Percentiles rank a stretch among this genome's conserved stretches.
These are phyloP conservation scores for Tuber microsphaerosporum DNA, from an alignment of 495 filamentous ascomycete genomes.

Conservation along the genomic window DNA sequence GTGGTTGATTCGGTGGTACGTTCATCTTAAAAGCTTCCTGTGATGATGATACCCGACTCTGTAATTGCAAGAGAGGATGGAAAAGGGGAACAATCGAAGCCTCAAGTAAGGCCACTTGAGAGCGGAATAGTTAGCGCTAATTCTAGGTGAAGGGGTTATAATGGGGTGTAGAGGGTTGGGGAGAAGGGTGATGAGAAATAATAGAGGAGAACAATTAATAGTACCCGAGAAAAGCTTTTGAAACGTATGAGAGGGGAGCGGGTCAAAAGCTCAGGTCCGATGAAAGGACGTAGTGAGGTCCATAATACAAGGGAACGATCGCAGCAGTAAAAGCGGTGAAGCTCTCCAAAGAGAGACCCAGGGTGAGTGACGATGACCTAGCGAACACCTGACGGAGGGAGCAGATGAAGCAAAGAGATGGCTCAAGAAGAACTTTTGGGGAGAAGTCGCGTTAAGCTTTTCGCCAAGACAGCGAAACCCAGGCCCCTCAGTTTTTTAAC, in stretches of 20 bases:
- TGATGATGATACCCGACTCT: constrained; percentile 15
- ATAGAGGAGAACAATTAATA: not conserved
- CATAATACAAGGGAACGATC: not conserved
- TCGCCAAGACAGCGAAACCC: constrained; percentile 24
- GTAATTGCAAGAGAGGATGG: constrained; percentile 13
- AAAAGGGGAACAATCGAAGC: constrained; percentile 19
- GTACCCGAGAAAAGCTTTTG: constrained; percentile 1
- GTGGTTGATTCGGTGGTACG: constrained; percentile 37
- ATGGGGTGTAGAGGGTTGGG: not conserved
- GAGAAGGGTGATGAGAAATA: not conserved
- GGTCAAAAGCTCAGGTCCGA: not conserved
- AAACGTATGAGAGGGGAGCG: constrained; percentile 1
- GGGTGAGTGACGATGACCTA: not conserved
- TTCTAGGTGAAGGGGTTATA: not conserved
- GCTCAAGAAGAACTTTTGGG: constrained; percentile 29
- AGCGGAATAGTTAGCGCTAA: not conserved
- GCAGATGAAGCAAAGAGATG: not conserved
- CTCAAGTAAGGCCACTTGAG: not conserved
- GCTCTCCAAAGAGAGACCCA: not conserved
- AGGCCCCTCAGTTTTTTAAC: constrained; percentile 5
- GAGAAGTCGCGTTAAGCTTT: constrained; percentile 37
- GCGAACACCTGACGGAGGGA: not conserved
- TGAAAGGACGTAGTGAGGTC: not conserved
- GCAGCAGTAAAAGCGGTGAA: not conserved
- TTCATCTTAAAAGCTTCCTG: constrained; percentile 28